Evolutionary conservation across 352 stramenopile genomes (phyloP).

Genomic region (Pythium dissimile): DNA sequence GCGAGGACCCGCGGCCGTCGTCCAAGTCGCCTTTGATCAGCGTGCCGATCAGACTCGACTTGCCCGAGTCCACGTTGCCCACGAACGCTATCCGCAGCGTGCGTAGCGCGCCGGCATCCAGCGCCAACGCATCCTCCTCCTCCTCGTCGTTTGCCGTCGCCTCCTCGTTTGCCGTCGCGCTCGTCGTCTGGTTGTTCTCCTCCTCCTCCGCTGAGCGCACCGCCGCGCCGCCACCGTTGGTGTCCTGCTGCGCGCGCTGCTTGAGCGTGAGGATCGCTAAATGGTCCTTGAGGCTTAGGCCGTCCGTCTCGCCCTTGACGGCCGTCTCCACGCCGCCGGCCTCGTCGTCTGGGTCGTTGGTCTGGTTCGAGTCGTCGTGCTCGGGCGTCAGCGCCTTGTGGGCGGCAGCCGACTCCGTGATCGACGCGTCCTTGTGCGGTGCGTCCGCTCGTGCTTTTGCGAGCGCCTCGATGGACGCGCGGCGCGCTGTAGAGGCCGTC

Average conservation of each 20-base stretch:
- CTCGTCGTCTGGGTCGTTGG: neutral
- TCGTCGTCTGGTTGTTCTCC: neutral
- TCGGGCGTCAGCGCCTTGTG: constrained; percentile 6
- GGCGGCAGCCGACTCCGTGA: neutral
- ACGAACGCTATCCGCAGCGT: constrained; percentile 88
- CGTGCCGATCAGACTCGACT: constrained; percentile 91
- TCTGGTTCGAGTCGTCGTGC: constrained; percentile 1
- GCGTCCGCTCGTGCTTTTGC: neutral
- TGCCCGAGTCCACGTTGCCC: constrained; percentile 91
- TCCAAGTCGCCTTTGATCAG: constrained; percentile 95
- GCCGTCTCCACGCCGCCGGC: constrained; percentile 22
- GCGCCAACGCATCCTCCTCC: constrained; percentile 7
- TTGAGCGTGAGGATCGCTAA: constrained; percentile 26
- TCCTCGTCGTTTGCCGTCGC: neutral
- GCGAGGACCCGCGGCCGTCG: constrained; percentile 91
- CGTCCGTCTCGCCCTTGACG: constrained; percentile 2
- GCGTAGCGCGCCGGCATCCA: constrained; percentile 45
- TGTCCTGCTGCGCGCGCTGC: constrained; percentile 12
- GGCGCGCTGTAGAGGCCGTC: neutral
- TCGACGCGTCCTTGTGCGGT: constrained; percentile 6
- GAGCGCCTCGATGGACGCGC: neutral
- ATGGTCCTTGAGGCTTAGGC: constrained; percentile 24
- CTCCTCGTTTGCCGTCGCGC: neutral
- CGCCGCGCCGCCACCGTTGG: neutral
- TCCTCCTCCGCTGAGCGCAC: neutral